Conservation (phyloP, 164 flowering plant genomes). For the Paratinospora sagittata region DNA sequence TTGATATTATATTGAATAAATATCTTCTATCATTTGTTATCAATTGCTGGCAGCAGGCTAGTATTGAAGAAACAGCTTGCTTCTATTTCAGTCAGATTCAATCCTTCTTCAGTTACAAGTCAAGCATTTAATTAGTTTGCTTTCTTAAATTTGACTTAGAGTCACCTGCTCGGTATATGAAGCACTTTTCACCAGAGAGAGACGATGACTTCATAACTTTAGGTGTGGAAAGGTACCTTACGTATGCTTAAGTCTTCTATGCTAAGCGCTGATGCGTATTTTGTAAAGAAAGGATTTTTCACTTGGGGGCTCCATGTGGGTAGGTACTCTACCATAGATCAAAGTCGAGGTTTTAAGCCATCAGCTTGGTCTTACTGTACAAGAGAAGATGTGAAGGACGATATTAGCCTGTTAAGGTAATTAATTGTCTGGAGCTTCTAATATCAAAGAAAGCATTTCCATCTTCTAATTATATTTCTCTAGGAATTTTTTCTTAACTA, state of each 20-base stretch:
- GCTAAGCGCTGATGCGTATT: background rate
- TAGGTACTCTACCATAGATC: slow-evolving; percentile 26
- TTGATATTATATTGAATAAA: too few relatives aligned
- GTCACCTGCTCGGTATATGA: slow-evolving; percentile 18
- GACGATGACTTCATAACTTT: slow-evolving; percentile 19
- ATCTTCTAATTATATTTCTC: background rate
- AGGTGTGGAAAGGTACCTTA: slow-evolving; percentile 31
- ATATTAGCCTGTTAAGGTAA: slow-evolving; percentile 47
- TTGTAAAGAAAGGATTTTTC: background rate
- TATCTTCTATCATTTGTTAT: too few relatives aligned
- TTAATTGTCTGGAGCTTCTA: slow-evolving; percentile 1
- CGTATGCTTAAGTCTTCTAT: background rate
- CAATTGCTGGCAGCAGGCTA: too few relatives aligned
- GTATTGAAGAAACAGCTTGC: background rate
- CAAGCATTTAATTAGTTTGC: slow-evolving; percentile 6
- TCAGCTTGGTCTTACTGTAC: slow-evolving; percentile 27
- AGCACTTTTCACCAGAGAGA: slow-evolving; percentile 23
- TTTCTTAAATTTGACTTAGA: slow-evolving; percentile 31
- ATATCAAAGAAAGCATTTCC: slow-evolving; percentile 1
- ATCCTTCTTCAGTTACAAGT: background rate
- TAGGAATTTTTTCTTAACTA: background rate
- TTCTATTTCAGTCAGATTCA: background rate
- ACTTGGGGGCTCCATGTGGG: slow-evolving; percentile 10
- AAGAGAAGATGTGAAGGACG: slow-evolving; percentile 38
- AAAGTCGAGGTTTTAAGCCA: slow-evolving; percentile 24